These are phyloP conservation scores for Penicillium polonicum DNA, from an alignment of 2,329 filamentous ascomycete species.

Conservation along the genomic window DNA sequence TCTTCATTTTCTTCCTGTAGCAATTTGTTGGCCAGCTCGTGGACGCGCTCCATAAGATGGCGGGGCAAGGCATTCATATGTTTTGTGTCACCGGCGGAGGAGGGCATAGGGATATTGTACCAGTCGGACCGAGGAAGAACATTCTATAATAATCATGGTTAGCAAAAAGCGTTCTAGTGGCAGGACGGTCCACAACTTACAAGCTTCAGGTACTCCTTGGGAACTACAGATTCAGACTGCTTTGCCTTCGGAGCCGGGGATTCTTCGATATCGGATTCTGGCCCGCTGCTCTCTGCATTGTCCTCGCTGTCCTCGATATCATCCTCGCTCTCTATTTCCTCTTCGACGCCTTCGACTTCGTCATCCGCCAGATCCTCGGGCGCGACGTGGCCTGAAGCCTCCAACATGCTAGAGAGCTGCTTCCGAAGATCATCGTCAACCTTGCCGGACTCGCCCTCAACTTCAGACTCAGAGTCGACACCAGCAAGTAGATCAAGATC, in stretches of 20 bases:
- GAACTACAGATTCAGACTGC: conserved; percentile 26
- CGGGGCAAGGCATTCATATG: conserved; percentile 50
- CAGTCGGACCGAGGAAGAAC: conserved; percentile 66
- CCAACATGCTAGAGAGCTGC: conserved; percentile 38
- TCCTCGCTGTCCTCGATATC: conserved; percentile 32
- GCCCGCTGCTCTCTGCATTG: conserved; percentile 22
- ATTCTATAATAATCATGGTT: conserved; percentile 40
- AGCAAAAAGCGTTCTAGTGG: conserved; percentile 24
- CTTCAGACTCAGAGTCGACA: conserved; percentile 48
- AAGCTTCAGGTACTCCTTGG: conserved; percentile 39
- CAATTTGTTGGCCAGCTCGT: conserved; percentile 68
- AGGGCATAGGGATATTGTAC: conserved; percentile 60
- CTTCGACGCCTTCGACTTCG: conserved; percentile 30
- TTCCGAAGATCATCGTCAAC: conserved; percentile 43
- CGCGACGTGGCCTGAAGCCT: conserved; percentile 38
- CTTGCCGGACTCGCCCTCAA: conserved; percentile 37
- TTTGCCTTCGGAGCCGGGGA: conserved; percentile 24
- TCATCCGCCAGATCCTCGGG: conserved; percentile 34
- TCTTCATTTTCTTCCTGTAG: conserved; percentile 73
- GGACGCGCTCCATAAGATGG: conserved; percentile 56
- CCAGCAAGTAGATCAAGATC: conserved; percentile 48
- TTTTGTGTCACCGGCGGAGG: conserved; percentile 50
- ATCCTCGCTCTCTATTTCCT: conserved; percentile 37
- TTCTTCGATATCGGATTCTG: conserved; percentile 32
- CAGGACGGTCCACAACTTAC: conserved; percentile 23